Conservation (phyloP, 345 rosid genomes). For the Luvunga scandens region DNA sequence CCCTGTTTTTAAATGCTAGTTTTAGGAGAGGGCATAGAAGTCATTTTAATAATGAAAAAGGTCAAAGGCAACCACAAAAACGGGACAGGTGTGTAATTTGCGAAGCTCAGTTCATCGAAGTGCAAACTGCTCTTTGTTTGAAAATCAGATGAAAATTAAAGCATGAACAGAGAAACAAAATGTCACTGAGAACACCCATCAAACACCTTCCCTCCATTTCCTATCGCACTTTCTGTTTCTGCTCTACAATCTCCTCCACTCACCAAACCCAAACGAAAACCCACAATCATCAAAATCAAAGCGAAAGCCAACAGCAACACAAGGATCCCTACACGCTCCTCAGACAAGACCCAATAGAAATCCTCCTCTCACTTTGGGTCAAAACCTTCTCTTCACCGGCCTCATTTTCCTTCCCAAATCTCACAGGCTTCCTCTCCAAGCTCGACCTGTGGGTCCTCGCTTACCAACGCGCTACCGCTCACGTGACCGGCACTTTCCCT, state of each 20-base stretch:
- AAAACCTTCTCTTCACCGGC: constrained; percentile 78
- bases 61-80: no score
- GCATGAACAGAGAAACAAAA: background rate
- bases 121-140: background rate
- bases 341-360: constrained; percentile 80
- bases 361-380: constrained; percentile 81
- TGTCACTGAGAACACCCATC: constrained; percentile 57
- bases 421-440: constrained; percentile 84
- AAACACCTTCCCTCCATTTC: constrained; percentile 48
- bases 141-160: background rate
- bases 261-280: background rate
- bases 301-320: constrained; percentile 13
- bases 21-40: background rate
- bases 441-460: constrained; percentile 93
- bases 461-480: constrained; percentile 82
- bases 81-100: background rate
- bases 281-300: background rate
- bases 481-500: constrained; percentile 80
- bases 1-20: no score
- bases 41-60: background rate
- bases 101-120: background rate
- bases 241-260: constrained; percentile 35
- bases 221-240: constrained; percentile 1
- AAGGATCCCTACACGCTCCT: constrained; percentile 61
- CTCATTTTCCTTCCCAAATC: constrained; percentile 52